Evolutionary conservation across 306 rosid genomes (phyloP).

Genomic region (Spatholobus suberectus): DNA sequence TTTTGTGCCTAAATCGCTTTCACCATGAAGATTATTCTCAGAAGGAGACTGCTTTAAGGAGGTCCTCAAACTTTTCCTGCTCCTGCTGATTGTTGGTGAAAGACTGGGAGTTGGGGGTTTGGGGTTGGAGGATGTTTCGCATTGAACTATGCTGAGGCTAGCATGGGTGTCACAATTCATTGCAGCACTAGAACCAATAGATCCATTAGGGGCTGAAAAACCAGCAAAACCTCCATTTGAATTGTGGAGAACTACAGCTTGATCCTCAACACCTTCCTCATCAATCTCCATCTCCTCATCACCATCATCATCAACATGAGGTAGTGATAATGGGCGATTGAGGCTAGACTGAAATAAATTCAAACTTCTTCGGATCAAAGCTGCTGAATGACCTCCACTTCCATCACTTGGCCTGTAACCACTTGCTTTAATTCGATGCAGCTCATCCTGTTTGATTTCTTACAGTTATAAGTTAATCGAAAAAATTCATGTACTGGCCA

Average conservation of each 20-base stretch:
- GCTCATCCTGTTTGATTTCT: slow-evolving; percentile 71
- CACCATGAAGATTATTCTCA: slow-evolving; percentile 52
- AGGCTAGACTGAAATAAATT: slow-evolving; percentile 65
- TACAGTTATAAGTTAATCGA: slow-evolving; percentile 37
- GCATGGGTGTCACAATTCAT: slow-evolving; percentile 59
- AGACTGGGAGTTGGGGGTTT: slow-evolving; percentile 74
- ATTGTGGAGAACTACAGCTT: slow-evolving; percentile 26
- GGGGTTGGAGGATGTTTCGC: slow-evolving; percentile 53
- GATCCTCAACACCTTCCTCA: slow-evolving; percentile 84
- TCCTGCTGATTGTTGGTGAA: slow-evolving; percentile 71
- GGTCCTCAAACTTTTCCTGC: slow-evolving; percentile 94
- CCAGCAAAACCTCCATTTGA: slow-evolving; percentile 46
- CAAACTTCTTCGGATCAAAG: slow-evolving; percentile 87
- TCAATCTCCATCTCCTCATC: slow-evolving; percentile 97
- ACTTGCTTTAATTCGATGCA: slow-evolving; percentile 69
- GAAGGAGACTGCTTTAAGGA: slow-evolving; percentile 75
- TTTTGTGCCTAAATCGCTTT: slow-evolving; percentile 44
- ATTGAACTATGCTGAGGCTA: slow-evolving; percentile 53
- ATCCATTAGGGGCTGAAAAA: slow-evolving; percentile 45
- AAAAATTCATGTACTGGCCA: slow-evolving; percentile 18
- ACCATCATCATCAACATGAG: slow-evolving; percentile 73
- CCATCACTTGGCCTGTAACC: slow-evolving; percentile 55
- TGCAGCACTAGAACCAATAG: slow-evolving; percentile 45
- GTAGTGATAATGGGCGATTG: slow-evolving; percentile 49
- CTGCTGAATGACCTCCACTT: slow-evolving; percentile 71